These are phyloP conservation scores for Mycena rosella DNA, from an alignment of 768 basidiomycete genomes.

Conservation along the genomic window DNA sequence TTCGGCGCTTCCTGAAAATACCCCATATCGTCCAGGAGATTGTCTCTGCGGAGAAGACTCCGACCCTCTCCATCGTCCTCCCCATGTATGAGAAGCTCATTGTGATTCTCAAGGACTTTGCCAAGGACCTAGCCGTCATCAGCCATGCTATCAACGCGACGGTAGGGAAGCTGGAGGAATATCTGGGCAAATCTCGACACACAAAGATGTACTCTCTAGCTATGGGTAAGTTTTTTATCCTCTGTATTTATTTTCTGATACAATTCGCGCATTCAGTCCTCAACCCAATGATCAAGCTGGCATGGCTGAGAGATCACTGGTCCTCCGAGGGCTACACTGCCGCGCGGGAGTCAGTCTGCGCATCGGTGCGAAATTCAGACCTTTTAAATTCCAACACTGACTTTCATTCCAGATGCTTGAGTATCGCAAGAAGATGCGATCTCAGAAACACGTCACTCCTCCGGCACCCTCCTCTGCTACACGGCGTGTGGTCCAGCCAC, in stretches of 20 bases:
- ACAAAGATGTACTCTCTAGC: constrained; percentile 36
- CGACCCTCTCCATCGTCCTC: constrained; percentile 42
- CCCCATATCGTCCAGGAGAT: constrained; percentile 43
- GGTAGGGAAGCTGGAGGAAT: constrained; percentile 38
- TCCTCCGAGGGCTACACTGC: background rate
- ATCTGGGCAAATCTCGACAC: constrained; percentile 28
- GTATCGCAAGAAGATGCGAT: constrained; percentile 9
- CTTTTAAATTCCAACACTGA: background rate
- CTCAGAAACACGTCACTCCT: background rate
- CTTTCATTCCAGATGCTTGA: constrained; percentile 10
- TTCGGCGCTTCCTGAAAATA: constrained; percentile 39
- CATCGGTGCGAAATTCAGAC: background rate
- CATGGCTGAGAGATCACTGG: constrained; percentile 17
- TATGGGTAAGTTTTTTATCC: constrained; percentile 30
- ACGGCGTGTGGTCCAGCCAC: background rate
- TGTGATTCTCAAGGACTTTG: constrained; percentile 27
- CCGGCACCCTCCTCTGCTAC: background rate
- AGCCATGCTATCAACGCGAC: constrained; percentile 29
- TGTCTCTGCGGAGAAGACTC: constrained; percentile 45
- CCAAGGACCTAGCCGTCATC: constrained; percentile 10
- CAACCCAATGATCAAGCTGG: constrained; percentile 36
- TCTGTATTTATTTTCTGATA: background rate
- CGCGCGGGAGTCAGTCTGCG: background rate
- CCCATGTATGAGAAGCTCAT: too few species aligned
- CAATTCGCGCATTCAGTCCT: constrained; percentile 22